Percentiles rank a stretch among this genome's conserved stretches.
These are phyloP conservation scores for Trametes maxima DNA, from an alignment of 768 basidiomycete genomes.

Conservation along the genomic window DNA sequence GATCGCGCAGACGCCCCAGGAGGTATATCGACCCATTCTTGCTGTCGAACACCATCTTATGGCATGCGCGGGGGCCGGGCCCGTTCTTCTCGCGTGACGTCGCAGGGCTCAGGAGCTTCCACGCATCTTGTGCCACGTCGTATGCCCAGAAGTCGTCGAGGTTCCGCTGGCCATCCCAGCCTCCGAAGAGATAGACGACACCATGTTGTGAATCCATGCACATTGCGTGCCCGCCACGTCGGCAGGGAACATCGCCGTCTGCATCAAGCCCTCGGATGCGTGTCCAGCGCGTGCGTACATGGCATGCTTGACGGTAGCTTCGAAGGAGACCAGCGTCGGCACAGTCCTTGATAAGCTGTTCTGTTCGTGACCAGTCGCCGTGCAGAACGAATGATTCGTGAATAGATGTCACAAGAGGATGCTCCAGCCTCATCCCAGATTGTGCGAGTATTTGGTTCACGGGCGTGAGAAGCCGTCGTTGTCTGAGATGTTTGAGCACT, in stretches of 20 bases:
- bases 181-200: slow-evolving; percentile 75
- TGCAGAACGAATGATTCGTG: slow-evolving; percentile 65
- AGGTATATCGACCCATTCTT: slow-evolving; percentile 71
- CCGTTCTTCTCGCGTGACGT: slow-evolving; percentile 63
- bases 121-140: slow-evolving; percentile 56
- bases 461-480: slow-evolving; percentile 69
- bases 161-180: slow-evolving; percentile 73
- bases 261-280: slow-evolving; percentile 60
- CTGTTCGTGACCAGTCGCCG: slow-evolving; percentile 63
- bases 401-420: slow-evolving; percentile 68
- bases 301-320: slow-evolving; percentile 55
- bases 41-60: slow-evolving; percentile 82
- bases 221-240: slow-evolving; percentile 82
- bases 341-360: slow-evolving; percentile 52
- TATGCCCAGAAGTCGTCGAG: slow-evolving; percentile 84
- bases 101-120: slow-evolving; percentile 59
- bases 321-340: slow-evolving; percentile 64
- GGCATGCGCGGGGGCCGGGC: slow-evolving; percentile 72
- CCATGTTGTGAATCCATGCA: slow-evolving; percentile 68
- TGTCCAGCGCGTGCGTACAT: slow-evolving; percentile 64
- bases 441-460: slow-evolving; percentile 60
- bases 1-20: slow-evolving; percentile 67
- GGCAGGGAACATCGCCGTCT: slow-evolving; percentile 64
- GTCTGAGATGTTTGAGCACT: slow-evolving; percentile 75
- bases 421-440: slow-evolving; percentile 61